Evolutionary conservation across 306 rosid species (phyloP), one percentile per base, ranked within the genome.

Genomic region (Alnus glutinosa): DNA sequence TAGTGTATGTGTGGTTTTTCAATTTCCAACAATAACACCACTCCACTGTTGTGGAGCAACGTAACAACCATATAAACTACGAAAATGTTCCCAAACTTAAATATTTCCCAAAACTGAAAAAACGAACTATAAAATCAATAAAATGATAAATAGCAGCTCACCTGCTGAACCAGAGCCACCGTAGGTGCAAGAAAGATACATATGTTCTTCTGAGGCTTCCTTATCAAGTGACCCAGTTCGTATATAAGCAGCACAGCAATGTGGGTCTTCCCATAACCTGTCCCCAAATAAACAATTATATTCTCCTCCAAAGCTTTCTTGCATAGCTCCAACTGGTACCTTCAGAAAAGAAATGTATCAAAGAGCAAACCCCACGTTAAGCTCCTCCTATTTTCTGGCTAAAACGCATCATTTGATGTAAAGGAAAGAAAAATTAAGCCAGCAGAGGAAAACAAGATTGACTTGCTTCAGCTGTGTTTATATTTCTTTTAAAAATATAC

Each of bases 241-340:
- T 89, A 82, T 32, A 94, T 89, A 63, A 94, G 94, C 84, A 94
- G 85, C 77, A 92, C 90, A 16, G 98, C 92, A 47, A 94, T 92
- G 89, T 89, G 98, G 61, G 98, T 94, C 89, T 94, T 94, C 73
- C 98, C 98, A 81, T 91, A 89, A 73, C 98, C 98, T 34, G 98
- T 94, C 78, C 91, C 98, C 79, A 94, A 79, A 84, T 89, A 94
- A 68, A 94, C 97, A 75, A 94, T 89, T 75, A 89, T 84, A 80
- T 94, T 94, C 88, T 94, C 98, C 85, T 92, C 90, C 88, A 88
- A 32, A 72, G 98, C 98, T 81, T 83, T 89, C 85, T 87, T 79
- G 86, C 97, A 92, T 34, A 94, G 85, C 64, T 90, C 97, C 89
- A 89, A 75, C 57, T 94, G 97, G 73, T 92, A 94, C 89, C 98